Percentiles rank a stretch among this genome's conserved stretches.
Evolutionary conservation across 2,329 filamentous ascomycete species (phyloP).

Genomic region (Botryotinia convoluta): DNA sequence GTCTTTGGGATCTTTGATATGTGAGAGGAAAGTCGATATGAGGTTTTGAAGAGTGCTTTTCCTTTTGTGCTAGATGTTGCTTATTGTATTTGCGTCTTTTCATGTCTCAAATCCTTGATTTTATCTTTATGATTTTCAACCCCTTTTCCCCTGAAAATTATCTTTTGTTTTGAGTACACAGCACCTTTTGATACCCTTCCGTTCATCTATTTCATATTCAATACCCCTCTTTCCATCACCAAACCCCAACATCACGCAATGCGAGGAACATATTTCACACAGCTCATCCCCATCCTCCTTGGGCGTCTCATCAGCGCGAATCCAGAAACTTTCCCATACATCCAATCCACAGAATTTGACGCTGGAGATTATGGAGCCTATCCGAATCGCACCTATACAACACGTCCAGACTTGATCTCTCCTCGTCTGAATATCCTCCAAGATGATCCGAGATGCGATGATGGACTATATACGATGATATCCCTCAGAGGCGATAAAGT

Average conservation of each 20-base stretch:
- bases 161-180: not conserved
- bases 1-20: not conserved
- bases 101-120: no score
- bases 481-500: constrained; percentile 24
- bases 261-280: no score
- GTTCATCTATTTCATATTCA: not conserved
- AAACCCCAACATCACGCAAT: not conserved
- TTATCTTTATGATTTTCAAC: not conserved
- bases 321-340: not conserved
- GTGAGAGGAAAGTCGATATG: not conserved
- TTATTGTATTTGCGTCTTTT: not conserved
- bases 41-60: not conserved
- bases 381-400: constrained; percentile 39
- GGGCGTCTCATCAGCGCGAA: not conserved
- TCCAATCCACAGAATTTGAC: constrained; percentile 36
- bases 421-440: constrained; percentile 23
- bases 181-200: not conserved
- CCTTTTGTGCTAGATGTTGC: not conserved
- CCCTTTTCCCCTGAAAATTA: not conserved
- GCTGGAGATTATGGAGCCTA: constrained; percentile 39
- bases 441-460: constrained; percentile 20
- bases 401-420: constrained; percentile 32
- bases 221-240: not conserved
- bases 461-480: constrained; percentile 23
- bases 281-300: not conserved